Evolutionary conservation across 169 alveolate genomes (phyloP).

Genomic region (Plasmodium ovale): DNA sequence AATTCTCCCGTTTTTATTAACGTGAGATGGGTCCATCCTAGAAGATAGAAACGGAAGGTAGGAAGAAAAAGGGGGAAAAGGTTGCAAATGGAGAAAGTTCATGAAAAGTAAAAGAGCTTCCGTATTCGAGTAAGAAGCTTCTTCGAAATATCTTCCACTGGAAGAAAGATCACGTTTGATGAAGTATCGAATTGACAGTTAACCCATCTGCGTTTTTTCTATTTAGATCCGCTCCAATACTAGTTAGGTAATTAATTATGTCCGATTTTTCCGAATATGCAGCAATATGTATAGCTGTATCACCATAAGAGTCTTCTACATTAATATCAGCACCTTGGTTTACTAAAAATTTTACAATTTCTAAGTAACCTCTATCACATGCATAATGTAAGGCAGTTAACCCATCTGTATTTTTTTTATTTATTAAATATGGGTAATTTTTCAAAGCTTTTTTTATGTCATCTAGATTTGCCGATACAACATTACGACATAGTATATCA

Average conservation of each 20-base stretch:
- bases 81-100: no score
- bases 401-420: constrained; percentile 76
- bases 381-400: constrained; percentile 81
- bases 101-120: no score
- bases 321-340: constrained; percentile 72
- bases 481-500: constrained; percentile 35
- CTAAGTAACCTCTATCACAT: constrained; percentile 78
- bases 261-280: constrained; percentile 44
- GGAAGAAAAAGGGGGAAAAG: not conserved
- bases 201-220: constrained; percentile 44
- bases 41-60: not conserved
- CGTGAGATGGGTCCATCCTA: no score
- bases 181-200: constrained; percentile 10
- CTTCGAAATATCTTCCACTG: no score
- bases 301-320: constrained; percentile 72
- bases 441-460: constrained; percentile 20
- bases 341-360: constrained; percentile 65
- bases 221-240: constrained; percentile 46
- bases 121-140: no score
- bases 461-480: constrained; percentile 20
- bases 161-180: not conserved
- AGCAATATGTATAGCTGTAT: constrained; percentile 43
- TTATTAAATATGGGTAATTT: constrained; percentile 25
- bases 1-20: not conserved
- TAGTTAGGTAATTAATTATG: constrained; percentile 18